Base-by-base conservation (phyloP, 2,329 filamentous ascomycete species). In the Dactylonectria estremocensis region DNA sequence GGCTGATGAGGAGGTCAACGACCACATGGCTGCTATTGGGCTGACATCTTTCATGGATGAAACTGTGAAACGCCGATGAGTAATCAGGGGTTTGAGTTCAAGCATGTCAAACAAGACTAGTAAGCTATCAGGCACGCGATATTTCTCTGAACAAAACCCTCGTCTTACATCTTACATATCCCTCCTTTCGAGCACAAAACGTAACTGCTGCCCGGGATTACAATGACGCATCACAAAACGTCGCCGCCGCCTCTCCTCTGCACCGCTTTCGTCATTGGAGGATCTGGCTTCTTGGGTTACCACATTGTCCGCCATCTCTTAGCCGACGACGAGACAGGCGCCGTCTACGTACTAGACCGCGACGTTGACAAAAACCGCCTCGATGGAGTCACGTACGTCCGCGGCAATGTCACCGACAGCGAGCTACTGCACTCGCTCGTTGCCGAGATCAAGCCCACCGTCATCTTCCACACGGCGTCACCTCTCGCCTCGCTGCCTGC, bases 251-350 rank as follows among this genome's bases (percentile, higher is more conserved):
- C 20, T 13, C 45, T 48, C 45, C 45, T 48, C 18, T 5, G 18
- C 13, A 48, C 45, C 20, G 10, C 14, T 10, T 52, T 71, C 5
- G 74, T 81, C 8, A 70, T 76, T 1, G 79, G 79, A 60, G 79
- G 79, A 35, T 79, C 77, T 46, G 78, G 80, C 11, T 82, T 79
- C 28, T 48, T 82, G 1, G 79, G 80, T 2, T 78, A 74, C 40
- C 73, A 79, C 59, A 68, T 81, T 2, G 79, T 81, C 18, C 35
- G 64, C 1, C 66, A 74, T 2, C 74, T 81, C 1, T 58, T 77
- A 2, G 20, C 68, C 3, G 75, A 79, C 22, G 22, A 57, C 2
- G 69, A 68, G 9, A 71, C 67, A 24, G 69, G 67, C 3, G 14
- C 68, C 0, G 71, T 82, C 13, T 69, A 74, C 35, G 74, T 81